Evolutionary conservation across 2,329 filamentous ascomycete genomes (phyloP).

Genomic region (Scytalidium lignicola): DNA sequence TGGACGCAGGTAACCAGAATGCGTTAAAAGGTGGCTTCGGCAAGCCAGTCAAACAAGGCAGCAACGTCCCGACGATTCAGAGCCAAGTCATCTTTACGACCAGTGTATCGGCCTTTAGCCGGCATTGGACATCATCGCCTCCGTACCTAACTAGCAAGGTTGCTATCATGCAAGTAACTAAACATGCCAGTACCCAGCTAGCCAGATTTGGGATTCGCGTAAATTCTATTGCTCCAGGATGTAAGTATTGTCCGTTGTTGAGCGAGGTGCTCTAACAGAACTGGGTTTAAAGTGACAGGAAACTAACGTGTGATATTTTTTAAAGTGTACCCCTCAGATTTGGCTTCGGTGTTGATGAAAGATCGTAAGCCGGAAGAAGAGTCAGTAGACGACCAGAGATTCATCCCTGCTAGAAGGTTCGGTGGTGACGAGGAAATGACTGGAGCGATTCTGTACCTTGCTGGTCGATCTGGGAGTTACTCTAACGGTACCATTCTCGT

Average conservation of each 20-base stretch:
- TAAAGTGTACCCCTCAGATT: too few species aligned
- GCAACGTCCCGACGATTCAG: constrained; percentile 69
- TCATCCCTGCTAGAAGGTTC: too few species aligned
- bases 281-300: too few species aligned
- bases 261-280: too few species aligned
- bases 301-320: not conserved
- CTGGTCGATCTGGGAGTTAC: constrained; percentile 17
- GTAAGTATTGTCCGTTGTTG: constrained; percentile 5
- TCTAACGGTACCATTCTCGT: constrained; percentile 17
- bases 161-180: constrained; percentile 64
- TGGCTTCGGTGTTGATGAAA: too few species aligned
- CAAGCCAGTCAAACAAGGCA: constrained; percentile 61
- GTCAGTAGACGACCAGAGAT: too few species aligned
- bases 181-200: too few species aligned
- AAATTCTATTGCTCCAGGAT: constrained; percentile 11
- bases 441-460: constrained; percentile 42
- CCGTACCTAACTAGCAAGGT: too few species aligned
- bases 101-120: too few species aligned
- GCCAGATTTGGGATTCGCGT: constrained; percentile 54
- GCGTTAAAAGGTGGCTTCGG: constrained; percentile 28
- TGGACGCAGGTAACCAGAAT: constrained; percentile 57
- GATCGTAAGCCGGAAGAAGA: too few species aligned
- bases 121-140: too few species aligned
- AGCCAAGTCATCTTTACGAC: constrained; percentile 72
- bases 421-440: constrained; percentile 58